Base-by-base conservation (phyloP, 176 grass and related monocot genomes). In the Calamus simplicifolius region DNA sequence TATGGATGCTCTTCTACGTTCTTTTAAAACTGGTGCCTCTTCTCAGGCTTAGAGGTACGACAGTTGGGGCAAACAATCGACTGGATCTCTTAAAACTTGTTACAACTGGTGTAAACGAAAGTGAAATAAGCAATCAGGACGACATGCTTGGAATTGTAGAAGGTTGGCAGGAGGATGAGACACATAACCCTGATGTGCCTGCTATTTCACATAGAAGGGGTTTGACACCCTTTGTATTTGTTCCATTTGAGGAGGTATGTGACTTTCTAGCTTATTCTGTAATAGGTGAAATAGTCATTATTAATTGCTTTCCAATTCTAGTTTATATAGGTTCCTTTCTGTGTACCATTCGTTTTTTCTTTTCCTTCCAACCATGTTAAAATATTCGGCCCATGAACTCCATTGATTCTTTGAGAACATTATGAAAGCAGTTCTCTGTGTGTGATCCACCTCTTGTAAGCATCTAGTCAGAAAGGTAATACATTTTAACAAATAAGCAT, bases 81-180 rank as follows among this genome's bases (percentile, higher is more conserved):
- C 57, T 97, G 78, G 87, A 97, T 80, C 57, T 91, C 6, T 53
- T 91, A 13, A 97, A 91, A 73, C 85, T 97, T 64, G 26, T 97
- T 66, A 97, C 84, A 19, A 91, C 92, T 0, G 92, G 92, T 54
- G 75, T 97, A 61, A 87, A 97, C 80, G 70, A 79, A 48, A 75
- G 60, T 58, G 92, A 97, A 75, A 62, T 97, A 21, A 76, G 68
- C 66, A 85, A 85, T 73, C 71, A 60, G 59, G 83, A 77, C 54
- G 80, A 68, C 67, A 71, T 97, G 70, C 83, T 97, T 61, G 78
- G 82, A 74, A 54, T 91, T 21, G 78, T 97, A 6, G 69, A 85
- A 48, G 81, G 84, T 71, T 97, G 87, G 92, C 81, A 85, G 48
- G 92, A 97, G 73, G 52, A 82, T 75, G 92, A 97, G 78, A 90